A percentile compares a stretch with the other conserved stretches of the same genome.
These are phyloP conservation scores for Orobanche coerulescens DNA, from an alignment of 257 asterid species.

Conservation along the genomic window DNA sequence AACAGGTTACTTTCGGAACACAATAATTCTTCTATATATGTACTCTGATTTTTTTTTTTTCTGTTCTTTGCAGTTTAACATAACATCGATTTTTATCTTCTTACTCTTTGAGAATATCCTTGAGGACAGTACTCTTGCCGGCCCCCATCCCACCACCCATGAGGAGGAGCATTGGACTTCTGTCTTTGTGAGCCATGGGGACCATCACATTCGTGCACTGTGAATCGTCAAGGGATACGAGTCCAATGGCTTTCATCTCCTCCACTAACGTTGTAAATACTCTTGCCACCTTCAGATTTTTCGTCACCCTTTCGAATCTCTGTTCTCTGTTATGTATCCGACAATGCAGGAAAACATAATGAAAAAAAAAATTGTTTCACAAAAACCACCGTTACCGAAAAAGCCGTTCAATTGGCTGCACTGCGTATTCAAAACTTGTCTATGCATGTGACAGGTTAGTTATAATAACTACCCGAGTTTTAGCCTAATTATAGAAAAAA, in stretches of 20 bases:
- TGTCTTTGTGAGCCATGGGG: constrained; percentile 91
- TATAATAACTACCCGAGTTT: neutral
- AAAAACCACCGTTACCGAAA: neutral
- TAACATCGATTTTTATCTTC: constrained; percentile 11
- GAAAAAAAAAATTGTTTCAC: too few relatives aligned
- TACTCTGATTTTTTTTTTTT: neutral
- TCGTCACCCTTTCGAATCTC: constrained; percentile 87
- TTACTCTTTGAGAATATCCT: constrained; percentile 93
- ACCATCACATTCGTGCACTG: constrained; percentile 94
- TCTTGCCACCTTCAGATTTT: constrained; percentile 92
- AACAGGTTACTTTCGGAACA: neutral
- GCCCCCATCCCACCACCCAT: constrained; percentile 99
- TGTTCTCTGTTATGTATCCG: constrained; percentile 57
- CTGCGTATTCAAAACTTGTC: neutral
- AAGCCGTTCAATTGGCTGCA: neutral
- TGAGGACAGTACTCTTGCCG: constrained; percentile 87
- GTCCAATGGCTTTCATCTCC: constrained; percentile 98
- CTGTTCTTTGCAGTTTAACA: neutral
- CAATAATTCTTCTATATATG: neutral
- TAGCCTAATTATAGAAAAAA: neutral
- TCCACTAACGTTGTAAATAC: constrained; percentile 83
- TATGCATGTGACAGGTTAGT: neutral
- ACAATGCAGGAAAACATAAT: neutral
- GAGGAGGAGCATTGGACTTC: constrained; percentile 88
- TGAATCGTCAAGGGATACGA: constrained; percentile 65